Conservation (phyloP, 352 stramenopile genomes). For the Globisporangium cystogenes region DNA sequence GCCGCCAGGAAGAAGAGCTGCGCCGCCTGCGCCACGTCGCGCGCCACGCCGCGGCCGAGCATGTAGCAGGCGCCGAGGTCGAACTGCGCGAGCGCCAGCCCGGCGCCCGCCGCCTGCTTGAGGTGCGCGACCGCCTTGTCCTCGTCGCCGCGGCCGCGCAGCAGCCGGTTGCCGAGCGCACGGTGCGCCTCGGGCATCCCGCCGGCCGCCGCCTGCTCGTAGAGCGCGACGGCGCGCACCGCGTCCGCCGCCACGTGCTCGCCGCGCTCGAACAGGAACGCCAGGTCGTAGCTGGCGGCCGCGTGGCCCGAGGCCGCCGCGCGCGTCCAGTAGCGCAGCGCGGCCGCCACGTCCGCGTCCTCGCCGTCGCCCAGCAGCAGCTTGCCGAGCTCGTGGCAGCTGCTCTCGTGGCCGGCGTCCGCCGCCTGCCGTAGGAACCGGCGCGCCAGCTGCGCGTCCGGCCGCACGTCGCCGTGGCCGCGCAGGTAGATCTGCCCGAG, state of each 20-base stretch:
- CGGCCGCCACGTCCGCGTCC: conserved; percentile 20
- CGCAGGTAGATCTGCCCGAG: conserved; percentile 68
- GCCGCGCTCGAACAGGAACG: conserved; percentile 67
- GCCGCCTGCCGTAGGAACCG: conserved; percentile 62
- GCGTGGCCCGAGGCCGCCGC: conserved; percentile 61
- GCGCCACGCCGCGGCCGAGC: conserved; percentile 57
- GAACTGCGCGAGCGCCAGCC: conserved; percentile 62
- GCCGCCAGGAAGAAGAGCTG: conserved; percentile 71
- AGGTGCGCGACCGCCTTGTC: conserved; percentile 49
- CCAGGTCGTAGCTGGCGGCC: conserved; percentile 70
- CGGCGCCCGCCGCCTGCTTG: conserved; percentile 49
- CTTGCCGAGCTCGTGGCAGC: conserved; percentile 73
- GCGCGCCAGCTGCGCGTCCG: conserved; percentile 37
- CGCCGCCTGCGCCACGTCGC: conserved; percentile 46
- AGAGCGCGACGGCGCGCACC: conserved; percentile 52
- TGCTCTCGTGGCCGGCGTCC: conserved; percentile 58
- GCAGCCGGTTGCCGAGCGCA: conserved; percentile 47
- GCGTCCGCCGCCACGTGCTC: conserved; percentile 57
- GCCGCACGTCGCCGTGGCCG: conserved; percentile 39
- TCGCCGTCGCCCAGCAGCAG: conserved; percentile 55
- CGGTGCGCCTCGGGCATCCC: conserved; percentile 69
- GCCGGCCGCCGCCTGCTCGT: conserved; percentile 42
- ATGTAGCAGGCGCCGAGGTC: conserved; percentile 77
- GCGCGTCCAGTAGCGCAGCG: conserved; percentile 59
- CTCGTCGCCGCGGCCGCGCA: conserved; percentile 28